phyloP scores from a whole-genome alignment of 805 yeast genomes.

The Candida tammaniensis region DNA sequence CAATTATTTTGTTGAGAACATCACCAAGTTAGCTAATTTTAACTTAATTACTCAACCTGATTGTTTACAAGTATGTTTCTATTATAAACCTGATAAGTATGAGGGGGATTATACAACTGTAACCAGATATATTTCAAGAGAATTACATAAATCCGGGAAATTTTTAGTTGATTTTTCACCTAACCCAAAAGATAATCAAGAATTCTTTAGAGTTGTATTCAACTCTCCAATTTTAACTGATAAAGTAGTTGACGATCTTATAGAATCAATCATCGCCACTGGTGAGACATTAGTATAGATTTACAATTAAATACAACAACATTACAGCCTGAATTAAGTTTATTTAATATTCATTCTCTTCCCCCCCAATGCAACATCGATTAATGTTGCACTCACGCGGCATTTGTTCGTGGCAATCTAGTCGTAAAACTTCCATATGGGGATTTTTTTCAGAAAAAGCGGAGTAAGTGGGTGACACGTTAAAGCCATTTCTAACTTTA shows the following conservation, averaged over 20 bases:
- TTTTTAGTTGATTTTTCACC: constrained; percentile 81
- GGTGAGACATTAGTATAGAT: constrained; percentile 19
- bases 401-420: too few relatives aligned
- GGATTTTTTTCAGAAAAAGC: too few relatives aligned
- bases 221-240: constrained; percentile 59
- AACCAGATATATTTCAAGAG: constrained; percentile 62
- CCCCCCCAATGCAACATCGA: too few relatives aligned
- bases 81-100: constrained; percentile 49
- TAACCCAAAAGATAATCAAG: constrained; percentile 50
- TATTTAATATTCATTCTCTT: too few relatives aligned
- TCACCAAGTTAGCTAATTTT: constrained; percentile 44
- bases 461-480: too few relatives aligned
- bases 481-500: too few relatives aligned
- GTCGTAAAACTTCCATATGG: too few relatives aligned
- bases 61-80: constrained; percentile 82
- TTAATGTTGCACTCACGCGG: too few relatives aligned
- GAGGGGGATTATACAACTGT: constrained; percentile 43
- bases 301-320: too few relatives aligned
- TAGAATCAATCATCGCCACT: constrained; percentile 25
- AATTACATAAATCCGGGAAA: constrained; percentile 59
- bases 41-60: constrained; percentile 59
- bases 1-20: constrained; percentile 52
- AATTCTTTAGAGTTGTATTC: constrained; percentile 81
- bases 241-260: constrained; percentile 33
- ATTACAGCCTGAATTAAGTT: too few relatives aligned